Conservation (phyloP, 805 yeast genomes). For the Blastobotrys muscicola region DNA sequence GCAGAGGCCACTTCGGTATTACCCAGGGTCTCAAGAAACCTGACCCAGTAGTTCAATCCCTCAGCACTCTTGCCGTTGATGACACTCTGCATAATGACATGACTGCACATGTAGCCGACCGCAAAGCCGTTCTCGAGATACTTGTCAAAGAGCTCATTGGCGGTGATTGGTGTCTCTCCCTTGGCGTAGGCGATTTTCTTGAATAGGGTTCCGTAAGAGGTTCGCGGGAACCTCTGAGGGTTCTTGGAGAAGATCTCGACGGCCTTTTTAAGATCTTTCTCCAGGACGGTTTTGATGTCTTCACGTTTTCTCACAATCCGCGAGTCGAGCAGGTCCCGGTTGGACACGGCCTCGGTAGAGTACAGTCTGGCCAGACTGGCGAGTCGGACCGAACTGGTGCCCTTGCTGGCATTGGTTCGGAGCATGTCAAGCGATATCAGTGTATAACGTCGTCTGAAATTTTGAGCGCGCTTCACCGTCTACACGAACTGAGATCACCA, state of each 20-base stretch:
- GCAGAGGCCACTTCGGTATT: constrained; percentile 10
- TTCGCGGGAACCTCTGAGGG: background rate
- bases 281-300: no score
- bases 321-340: no score
- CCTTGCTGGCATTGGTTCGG: no score
- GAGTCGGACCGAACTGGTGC: no score
- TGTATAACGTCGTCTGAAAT: background rate
- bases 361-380: no score
- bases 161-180: background rate
- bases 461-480: background rate
- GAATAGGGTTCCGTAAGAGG: background rate
- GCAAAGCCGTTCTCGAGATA: constrained; percentile 8
- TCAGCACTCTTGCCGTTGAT: constrained; percentile 16
- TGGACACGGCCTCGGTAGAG: no score
- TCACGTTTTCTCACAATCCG: no score
- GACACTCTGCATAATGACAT: constrained; percentile 18
- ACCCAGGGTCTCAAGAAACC: constrained; percentile 23
- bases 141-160: constrained; percentile 7
- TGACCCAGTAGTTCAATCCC: constrained; percentile 27
- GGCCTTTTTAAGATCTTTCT: no score
- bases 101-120: constrained; percentile 19
- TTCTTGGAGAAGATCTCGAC: no score
- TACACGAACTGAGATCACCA: background rate
- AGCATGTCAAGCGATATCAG: no score
- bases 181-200: background rate